A percentile compares a stretch with the other conserved stretches of the same genome.
These are phyloP conservation scores for Coleophoma cylindrospora DNA, from an alignment of 2,329 filamentous ascomycete genomes.

Conservation along the genomic window DNA sequence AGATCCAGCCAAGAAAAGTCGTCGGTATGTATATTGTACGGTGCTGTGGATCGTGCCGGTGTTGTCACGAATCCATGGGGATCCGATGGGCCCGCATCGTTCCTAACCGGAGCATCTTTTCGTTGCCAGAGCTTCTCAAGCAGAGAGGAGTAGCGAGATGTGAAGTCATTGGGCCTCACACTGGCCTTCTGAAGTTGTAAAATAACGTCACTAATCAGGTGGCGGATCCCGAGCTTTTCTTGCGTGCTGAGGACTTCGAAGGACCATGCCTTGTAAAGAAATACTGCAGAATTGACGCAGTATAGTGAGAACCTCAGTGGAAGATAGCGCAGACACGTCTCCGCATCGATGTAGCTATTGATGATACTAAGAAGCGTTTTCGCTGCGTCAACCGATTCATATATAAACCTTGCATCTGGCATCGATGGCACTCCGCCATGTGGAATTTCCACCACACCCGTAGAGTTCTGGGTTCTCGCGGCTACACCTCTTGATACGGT, in stretches of 20 bases:
- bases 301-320: slow-evolving; percentile 57
- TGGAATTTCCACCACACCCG: slow-evolving; percentile 29
- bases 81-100: slow-evolving; percentile 23
- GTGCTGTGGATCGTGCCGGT: slow-evolving; percentile 23
- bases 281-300: slow-evolving; percentile 56
- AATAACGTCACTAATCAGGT: slow-evolving; percentile 52
- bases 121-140: slow-evolving; percentile 50
- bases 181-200: slow-evolving; percentile 51
- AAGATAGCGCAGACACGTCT: slow-evolving; percentile 53
- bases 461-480: slow-evolving; percentile 7
- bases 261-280: slow-evolving; percentile 56
- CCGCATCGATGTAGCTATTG: slow-evolving; percentile 52
- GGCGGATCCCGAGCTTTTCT: slow-evolving; percentile 50
- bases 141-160: slow-evolving; percentile 53
- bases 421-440: slow-evolving; percentile 48
- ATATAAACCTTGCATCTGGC: slow-evolving; percentile 59
- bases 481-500: slow-evolving; percentile 45
- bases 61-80: slow-evolving; percentile 20
- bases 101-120: slow-evolving; percentile 10
- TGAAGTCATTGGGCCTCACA: slow-evolving; percentile 52
- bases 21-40: slow-evolving; percentile 36
- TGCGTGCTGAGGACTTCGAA: slow-evolving; percentile 53
- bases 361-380: slow-evolving; percentile 56
- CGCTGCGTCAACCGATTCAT: slow-evolving; percentile 58
- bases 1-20: slow-evolving; percentile 60